phyloP scores from a whole-genome alignment of 768 basidiomycete species.

The Suillus brevipes region DNA sequence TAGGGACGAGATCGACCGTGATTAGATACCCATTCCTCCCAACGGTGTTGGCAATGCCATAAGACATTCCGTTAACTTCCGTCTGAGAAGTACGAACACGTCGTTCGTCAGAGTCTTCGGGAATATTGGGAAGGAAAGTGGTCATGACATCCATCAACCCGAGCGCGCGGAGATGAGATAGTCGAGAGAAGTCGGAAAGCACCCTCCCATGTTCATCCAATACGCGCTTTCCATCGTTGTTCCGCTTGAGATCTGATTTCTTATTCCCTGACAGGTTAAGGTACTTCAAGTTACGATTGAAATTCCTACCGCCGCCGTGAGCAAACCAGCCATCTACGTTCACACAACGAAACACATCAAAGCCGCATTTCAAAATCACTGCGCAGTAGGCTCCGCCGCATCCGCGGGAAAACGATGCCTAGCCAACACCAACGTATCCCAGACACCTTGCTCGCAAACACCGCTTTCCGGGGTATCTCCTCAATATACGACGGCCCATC shows the following conservation, averaged over 20 bases:
- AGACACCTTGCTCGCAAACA: slow-evolving; percentile 57
- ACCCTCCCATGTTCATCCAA: slow-evolving; percentile 33
- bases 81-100: slow-evolving; percentile 90
- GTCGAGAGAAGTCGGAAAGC: slow-evolving; percentile 83
- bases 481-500: slow-evolving; percentile 52
- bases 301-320: slow-evolving; percentile 66
- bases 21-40: slow-evolving; percentile 77
- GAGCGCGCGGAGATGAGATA: slow-evolving; percentile 82
- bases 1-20: slow-evolving; percentile 93
- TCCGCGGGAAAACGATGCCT: slow-evolving; percentile 68
- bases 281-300: slow-evolving; percentile 89
- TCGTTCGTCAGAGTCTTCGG: slow-evolving; percentile 84
- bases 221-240: slow-evolving; percentile 37
- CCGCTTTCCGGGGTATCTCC: slow-evolving; percentile 30
- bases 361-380: not conserved
- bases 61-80: slow-evolving; percentile 88
- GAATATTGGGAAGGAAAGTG: slow-evolving; percentile 61
- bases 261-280: slow-evolving; percentile 98
- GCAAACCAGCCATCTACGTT: slow-evolving; percentile 2
- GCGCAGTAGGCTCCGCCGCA: slow-evolving; percentile 52
- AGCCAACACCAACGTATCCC: slow-evolving; percentile 64
- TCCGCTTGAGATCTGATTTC: slow-evolving; percentile 90
- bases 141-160: slow-evolving; percentile 97
- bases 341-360: slow-evolving; percentile 22
- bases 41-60: slow-evolving; percentile 93